Conservation (phyloP, 140 eudicot species). For the Oenanthe javanica region DNA sequence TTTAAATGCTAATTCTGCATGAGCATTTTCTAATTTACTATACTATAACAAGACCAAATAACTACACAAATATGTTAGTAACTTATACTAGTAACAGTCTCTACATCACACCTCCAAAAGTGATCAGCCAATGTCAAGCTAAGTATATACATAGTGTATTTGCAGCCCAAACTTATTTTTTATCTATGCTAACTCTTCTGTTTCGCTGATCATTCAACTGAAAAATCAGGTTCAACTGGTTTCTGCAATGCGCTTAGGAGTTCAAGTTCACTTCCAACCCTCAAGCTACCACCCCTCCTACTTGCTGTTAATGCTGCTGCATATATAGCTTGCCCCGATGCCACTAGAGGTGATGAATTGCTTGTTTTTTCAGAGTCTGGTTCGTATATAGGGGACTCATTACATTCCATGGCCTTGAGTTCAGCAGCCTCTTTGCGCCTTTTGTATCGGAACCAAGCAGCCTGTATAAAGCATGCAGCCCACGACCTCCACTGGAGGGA, state of each 20-base stretch:
- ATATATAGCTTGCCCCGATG: constrained; percentile 24
- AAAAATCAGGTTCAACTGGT: constrained; percentile 66
- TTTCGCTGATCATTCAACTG: constrained; percentile 21
- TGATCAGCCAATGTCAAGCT: background rate
- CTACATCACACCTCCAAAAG: background rate
- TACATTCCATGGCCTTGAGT: constrained; percentile 37
- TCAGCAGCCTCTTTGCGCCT: constrained; percentile 35
- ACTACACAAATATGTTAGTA: background rate
- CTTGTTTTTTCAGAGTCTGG: constrained; percentile 13
- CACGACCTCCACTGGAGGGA: constrained; percentile 89
- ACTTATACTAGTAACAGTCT: background rate
- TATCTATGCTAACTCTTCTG: background rate
- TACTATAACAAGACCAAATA: background rate
- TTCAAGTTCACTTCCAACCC: constrained; percentile 26
- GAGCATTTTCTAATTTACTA: background rate
- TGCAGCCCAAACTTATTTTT: background rate
- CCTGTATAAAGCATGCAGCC: constrained; percentile 77
- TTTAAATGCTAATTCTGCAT: background rate
- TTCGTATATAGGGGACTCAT: constrained; percentile 12
- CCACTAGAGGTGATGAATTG: constrained; percentile 19
- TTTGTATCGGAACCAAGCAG: constrained; percentile 59
- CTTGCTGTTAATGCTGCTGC: constrained; percentile 20
- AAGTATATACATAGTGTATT: background rate
- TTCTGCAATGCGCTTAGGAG: constrained; percentile 37
- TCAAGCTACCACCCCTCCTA: constrained; percentile 9